Evolutionary conservation across 2,329 filamentous ascomycete genomes (phyloP).

Genomic region (Pseudogymnoascus sp.): DNA sequence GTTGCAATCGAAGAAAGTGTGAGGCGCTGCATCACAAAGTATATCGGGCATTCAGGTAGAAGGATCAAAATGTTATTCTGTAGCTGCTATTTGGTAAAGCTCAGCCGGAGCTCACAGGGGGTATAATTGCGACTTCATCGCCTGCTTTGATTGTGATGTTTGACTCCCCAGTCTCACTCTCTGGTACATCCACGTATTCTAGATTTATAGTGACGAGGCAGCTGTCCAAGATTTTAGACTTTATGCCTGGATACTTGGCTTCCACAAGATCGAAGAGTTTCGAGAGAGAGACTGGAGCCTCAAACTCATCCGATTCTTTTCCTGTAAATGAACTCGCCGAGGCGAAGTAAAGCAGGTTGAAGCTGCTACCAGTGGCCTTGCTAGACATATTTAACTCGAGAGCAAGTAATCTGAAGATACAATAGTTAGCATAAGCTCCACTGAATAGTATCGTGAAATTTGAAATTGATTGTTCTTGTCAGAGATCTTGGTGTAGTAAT

Average conservation of each 20-base stretch:
- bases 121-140: conserved; percentile 82
- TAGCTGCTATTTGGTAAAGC: neutral
- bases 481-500: conserved; percentile 63
- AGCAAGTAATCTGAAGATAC: conserved; percentile 9
- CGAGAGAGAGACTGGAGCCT: conserved; percentile 55
- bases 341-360: conserved; percentile 77
- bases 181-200: conserved; percentile 64
- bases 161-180: conserved; percentile 33
- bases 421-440: conserved; percentile 13
- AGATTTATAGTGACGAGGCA: conserved; percentile 74
- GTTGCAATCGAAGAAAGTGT: neutral
- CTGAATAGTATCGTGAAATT: neutral
- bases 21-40: neutral
- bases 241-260: conserved; percentile 60
- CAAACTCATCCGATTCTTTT: conserved; percentile 56
- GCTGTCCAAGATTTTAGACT: conserved; percentile 57
- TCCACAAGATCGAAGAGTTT: conserved; percentile 63
- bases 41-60: neutral
- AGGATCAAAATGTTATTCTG: neutral
- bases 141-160: conserved; percentile 54
- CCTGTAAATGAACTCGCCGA: conserved; percentile 62
- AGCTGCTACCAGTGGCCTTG: conserved; percentile 30
- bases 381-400: conserved; percentile 9
- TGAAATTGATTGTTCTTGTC: conserved; percentile 34
- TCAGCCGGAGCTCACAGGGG: conserved; percentile 79